These are phyloP conservation scores for Mortierella hygrophila DNA, from an alignment of 192 early-diverging fungal genomes.

Conservation along the genomic window DNA sequence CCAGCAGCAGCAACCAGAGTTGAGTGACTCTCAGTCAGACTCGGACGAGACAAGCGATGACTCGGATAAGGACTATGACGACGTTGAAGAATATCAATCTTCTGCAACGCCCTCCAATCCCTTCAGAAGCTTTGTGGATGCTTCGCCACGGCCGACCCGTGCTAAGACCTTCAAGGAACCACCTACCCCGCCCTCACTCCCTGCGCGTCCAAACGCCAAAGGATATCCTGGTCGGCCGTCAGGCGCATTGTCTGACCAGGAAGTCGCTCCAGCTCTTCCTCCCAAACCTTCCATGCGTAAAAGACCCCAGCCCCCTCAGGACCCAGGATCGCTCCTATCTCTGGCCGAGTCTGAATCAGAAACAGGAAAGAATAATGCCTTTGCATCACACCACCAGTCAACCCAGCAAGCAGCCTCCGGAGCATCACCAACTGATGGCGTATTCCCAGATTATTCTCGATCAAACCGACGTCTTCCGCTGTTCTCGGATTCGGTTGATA, in stretches of 20 bases:
- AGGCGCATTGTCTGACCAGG: conserved; percentile 21
- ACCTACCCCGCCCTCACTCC: conserved; percentile 32
- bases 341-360: conserved; percentile 18
- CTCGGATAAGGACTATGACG: conserved; percentile 53
- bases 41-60: conserved; percentile 55
- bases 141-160: conserved; percentile 16
- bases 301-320: conserved; percentile 32
- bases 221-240: conserved; percentile 4
- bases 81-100: conserved; percentile 27
- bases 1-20: conserved; percentile 22
- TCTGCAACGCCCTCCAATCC: conserved; percentile 26
- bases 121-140: conserved; percentile 28
- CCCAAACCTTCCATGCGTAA: conserved; percentile 40
- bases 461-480: conserved; percentile 71
- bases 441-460: conserved; percentile 63
- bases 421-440: conserved; percentile 20
- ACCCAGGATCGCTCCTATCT: conserved; percentile 22
- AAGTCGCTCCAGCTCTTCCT: conserved; percentile 36
- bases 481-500: conserved; percentile 55
- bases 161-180: conserved; percentile 24
- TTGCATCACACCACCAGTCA: conserved; percentile 10
- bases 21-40: conserved; percentile 52
- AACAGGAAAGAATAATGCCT: neutral
- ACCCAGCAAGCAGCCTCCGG: conserved; percentile 19
- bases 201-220: conserved; percentile 35